phyloP scores from a whole-genome alignment of 768 basidiomycete species.

The Trametes maxima region DNA sequence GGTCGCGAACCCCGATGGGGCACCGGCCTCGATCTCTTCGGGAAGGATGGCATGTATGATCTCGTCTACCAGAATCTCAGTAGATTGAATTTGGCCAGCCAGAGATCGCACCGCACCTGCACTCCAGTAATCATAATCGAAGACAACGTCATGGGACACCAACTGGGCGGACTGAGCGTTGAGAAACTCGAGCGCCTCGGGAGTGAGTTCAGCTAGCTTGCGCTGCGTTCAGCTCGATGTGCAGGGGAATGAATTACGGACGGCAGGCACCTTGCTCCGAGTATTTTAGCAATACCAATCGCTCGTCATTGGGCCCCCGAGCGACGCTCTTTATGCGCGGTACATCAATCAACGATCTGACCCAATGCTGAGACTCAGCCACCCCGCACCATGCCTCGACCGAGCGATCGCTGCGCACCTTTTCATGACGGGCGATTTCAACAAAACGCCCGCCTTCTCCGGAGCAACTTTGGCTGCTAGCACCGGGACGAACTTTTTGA shows the following conservation, averaged over 20 bases:
- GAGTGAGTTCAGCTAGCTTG: conserved; percentile 71
- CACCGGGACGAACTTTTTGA: conserved; percentile 65
- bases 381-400: conserved; percentile 20
- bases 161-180: conserved; percentile 56
- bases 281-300: conserved; percentile 69
- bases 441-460: conserved; percentile 52
- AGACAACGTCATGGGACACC: conserved; percentile 57
- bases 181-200: conserved; percentile 57
- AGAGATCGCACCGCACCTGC: conserved; percentile 55
- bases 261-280: conserved; percentile 53
- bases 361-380: background rate
- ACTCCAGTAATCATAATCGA: conserved; percentile 89
- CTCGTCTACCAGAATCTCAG: conserved; percentile 58
- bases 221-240: conserved; percentile 28
- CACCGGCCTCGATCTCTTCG: conserved; percentile 70
- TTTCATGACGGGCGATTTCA: conserved; percentile 61
- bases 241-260: conserved; percentile 11
- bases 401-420: conserved; percentile 45
- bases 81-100: background rate
- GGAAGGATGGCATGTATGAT: conserved; percentile 84
- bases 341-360: conserved; percentile 65
- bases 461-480: conserved; percentile 69
- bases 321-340: conserved; percentile 68
- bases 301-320: conserved; percentile 47
- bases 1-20: conserved; percentile 85